Conservation (phyloP, 352 stramenopile species). For the Saprolegnia diclina region DNA sequence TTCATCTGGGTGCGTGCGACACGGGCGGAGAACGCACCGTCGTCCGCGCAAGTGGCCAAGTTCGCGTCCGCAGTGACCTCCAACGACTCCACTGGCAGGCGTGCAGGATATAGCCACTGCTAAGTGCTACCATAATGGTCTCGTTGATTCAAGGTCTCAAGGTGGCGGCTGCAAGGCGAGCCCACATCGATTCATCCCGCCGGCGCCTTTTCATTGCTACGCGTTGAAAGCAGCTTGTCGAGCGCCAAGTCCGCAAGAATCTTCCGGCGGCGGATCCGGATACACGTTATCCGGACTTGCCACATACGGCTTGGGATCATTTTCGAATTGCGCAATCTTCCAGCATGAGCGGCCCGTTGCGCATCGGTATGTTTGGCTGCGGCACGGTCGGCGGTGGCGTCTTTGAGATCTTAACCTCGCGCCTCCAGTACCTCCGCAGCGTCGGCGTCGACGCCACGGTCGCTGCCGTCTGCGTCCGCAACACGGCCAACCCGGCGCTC, state of each 20-base stretch:
- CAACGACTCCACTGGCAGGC: too few relatives aligned
- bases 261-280: background rate
- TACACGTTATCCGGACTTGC: background rate
- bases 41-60: too few relatives aligned
- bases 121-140: too few relatives aligned
- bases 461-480: slow-evolving; percentile 83
- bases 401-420: slow-evolving; percentile 80
- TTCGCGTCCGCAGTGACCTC: too few relatives aligned
- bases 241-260: slow-evolving; percentile 9
- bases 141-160: too few relatives aligned
- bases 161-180: too few relatives aligned
- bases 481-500: slow-evolving; percentile 65
- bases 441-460: slow-evolving; percentile 73
- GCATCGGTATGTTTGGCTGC: slow-evolving; percentile 84
- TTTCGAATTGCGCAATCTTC: slow-evolving; percentile 21
- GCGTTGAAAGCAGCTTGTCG: background rate
- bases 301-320: background rate
- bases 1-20: too few relatives aligned
- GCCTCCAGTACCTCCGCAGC: slow-evolving; percentile 40
- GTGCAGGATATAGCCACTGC: too few relatives aligned
- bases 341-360: slow-evolving; percentile 13
- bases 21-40: too few relatives aligned
- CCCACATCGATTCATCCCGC: too few relatives aligned
- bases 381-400: slow-evolving; percentile 84
- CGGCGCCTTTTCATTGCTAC: background rate